Evolutionary conservation across 2,329 filamentous ascomycete species (phyloP).

Genomic region (Fusarium sp.): DNA sequence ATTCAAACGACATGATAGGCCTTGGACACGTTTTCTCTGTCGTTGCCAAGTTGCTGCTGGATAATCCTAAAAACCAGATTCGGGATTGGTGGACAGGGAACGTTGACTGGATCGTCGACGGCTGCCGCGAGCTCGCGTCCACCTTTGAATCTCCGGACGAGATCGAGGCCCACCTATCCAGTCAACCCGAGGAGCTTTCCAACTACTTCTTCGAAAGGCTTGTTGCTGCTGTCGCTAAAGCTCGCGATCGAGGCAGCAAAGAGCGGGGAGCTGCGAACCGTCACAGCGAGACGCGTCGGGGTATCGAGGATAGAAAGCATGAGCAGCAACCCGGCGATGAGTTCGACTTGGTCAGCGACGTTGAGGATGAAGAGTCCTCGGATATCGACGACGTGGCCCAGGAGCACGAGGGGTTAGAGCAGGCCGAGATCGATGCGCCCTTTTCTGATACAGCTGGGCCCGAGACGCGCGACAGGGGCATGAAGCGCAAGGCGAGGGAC

Average conservation of each 20-base stretch:
- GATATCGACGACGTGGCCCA: not conserved
- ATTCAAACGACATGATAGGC: not conserved
- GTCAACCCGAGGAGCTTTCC: accelerated
- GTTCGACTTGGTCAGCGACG: accelerated
- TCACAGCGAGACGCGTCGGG: not conserved
- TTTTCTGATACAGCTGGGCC: not conserved
- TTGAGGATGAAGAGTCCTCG: not conserved
- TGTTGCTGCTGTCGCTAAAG: not conserved
- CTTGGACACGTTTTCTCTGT: not conserved
- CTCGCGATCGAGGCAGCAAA: not conserved
- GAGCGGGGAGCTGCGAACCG: too few species aligned
- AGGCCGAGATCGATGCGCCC: not conserved
- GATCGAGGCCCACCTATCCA: not conserved
- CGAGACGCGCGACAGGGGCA: not conserved
- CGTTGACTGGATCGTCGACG: not conserved
- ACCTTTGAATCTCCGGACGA: not conserved
- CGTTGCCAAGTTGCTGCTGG: not conserved
- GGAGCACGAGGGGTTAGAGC: not conserved
- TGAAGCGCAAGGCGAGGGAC: not conserved
- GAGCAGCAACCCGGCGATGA: not conserved
- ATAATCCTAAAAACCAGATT: not conserved
- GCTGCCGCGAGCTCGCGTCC: not conserved
- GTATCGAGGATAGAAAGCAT: not conserved
- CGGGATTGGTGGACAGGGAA: not conserved
- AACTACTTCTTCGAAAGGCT: not conserved